phyloP scores from a whole-genome alignment of 2,329 filamentous ascomycete species.

The Ramularia collo-cygni region DNA sequence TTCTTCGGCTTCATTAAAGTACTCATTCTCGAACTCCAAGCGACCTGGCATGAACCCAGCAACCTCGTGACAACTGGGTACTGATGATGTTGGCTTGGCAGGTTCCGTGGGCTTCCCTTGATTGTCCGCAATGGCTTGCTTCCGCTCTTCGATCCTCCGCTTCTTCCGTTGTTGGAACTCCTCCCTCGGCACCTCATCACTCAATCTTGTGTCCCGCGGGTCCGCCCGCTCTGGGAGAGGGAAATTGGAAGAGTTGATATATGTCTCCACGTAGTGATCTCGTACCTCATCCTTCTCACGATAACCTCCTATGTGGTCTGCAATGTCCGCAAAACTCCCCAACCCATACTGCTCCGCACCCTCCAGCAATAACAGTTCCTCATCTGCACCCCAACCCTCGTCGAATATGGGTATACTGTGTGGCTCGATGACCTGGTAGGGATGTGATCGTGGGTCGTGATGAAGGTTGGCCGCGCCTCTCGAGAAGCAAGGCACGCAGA shows the following conservation, averaged over 20 bases:
- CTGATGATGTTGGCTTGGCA: constrained; percentile 90
- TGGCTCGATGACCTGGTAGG: constrained; percentile 92
- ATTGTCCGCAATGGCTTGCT: constrained; percentile 78
- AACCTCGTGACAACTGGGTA: constrained; percentile 94
- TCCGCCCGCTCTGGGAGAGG: constrained; percentile 82
- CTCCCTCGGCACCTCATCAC: constrained; percentile 75
- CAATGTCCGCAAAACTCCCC: constrained; percentile 95
- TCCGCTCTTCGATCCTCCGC: constrained; percentile 81
- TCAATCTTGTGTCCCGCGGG: constrained; percentile 69
- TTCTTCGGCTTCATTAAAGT: constrained; percentile 96
- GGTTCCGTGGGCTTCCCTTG: constrained; percentile 73
- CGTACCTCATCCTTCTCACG: constrained; percentile 91
- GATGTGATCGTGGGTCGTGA: constrained; percentile 79
- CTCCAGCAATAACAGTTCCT: constrained; percentile 87
- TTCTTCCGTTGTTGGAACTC: constrained; percentile 94
- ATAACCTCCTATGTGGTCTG: constrained; percentile 95
- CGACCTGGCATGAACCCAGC: constrained; percentile 98
- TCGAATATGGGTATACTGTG: constrained; percentile 97
- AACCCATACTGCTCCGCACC: constrained; percentile 94
- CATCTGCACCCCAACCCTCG: constrained; percentile 91
- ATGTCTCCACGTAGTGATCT: constrained; percentile 86
- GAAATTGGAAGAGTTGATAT: constrained; percentile 75
- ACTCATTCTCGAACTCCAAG: constrained; percentile 94
- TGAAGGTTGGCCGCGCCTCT: constrained; percentile 72
- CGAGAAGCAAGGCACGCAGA: constrained; percentile 92